Base-by-base conservation (phyloP, 1,284 basidiomycete genomes). In the Trichosporon ovoides region DNA sequence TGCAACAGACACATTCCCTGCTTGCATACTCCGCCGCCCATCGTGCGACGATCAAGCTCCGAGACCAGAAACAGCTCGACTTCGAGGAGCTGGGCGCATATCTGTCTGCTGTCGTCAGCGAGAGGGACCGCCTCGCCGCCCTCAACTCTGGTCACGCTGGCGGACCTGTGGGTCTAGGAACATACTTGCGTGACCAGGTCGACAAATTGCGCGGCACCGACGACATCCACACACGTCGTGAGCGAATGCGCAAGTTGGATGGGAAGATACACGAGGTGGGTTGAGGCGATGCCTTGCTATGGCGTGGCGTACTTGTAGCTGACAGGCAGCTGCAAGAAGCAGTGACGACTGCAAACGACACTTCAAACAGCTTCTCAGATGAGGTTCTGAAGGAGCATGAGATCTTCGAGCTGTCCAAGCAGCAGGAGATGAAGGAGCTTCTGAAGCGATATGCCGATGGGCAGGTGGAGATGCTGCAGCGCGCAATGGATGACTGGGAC, bases 51-150 rank as follows among this genome's bases (percentile, higher is more conserved):
- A 83, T 99, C 61, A 95, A 91, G 76, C 82, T 97, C 34, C 86
- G 96, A 49, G 96, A 98, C 75, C 92, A 98, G 78, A 98, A 98
- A 76, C 96, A 99, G 76, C 85, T 98, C 55, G 95, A 99, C 74
- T 97, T 98, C 66, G 95, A 99, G 77, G 95, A 98, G 72, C 84
- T 98, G 6, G 94, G 92, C 6, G 90, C 93, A 57, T 98, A 98
- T 76, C 82, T 99, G 7, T 90, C 90, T 2, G 88, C 88, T 7
- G 85, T 97, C 31, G 93, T 91, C 0, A 82, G 85, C 9, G 95
- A 98, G 78, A 87, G 95, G 12, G 96, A 98, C 74, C 82, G 95
- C 38, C 81, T 98, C 10, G 86, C 91, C 14, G 90, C 91, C 2
- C 81, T 93, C 50, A 88, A 87, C 69, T 86, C 84, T 6, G 74